Percentiles rank a stretch among this genome's conserved stretches.
Conservation (phyloP, 2,329 filamentous ascomycete species). For the Magnaporthiopsis rhizophila region DNA sequence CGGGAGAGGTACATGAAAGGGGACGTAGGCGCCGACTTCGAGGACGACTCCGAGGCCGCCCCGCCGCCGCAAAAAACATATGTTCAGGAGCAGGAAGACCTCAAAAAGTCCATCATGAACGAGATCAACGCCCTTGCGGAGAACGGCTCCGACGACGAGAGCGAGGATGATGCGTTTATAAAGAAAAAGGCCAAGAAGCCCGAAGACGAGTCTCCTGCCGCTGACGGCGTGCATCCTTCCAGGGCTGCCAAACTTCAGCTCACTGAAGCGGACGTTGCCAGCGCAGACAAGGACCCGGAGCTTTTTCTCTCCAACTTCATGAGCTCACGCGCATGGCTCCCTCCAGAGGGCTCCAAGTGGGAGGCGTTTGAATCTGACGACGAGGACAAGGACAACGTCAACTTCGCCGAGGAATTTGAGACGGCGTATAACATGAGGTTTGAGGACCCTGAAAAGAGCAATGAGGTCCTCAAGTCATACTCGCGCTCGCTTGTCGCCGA, state of each 20-base stretch:
- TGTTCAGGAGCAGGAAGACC: slow-evolving; percentile 75
- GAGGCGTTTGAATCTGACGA: slow-evolving; percentile 90
- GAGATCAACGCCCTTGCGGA: slow-evolving; percentile 64
- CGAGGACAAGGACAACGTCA: slow-evolving; percentile 66
- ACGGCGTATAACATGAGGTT: slow-evolving; percentile 93
- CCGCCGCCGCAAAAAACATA: slow-evolving; percentile 58
- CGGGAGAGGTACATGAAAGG: slow-evolving; percentile 79
- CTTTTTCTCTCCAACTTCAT: slow-evolving; percentile 93
- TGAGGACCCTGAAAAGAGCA: slow-evolving; percentile 81
- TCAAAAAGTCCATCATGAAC: slow-evolving; percentile 70
- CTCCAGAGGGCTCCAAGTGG: slow-evolving; percentile 51
- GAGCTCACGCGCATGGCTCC: slow-evolving; percentile 83
- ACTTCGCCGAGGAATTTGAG: slow-evolving; percentile 78
- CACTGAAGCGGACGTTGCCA: slow-evolving; percentile 56
- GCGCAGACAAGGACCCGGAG: slow-evolving; percentile 79
- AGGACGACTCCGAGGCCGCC: slow-evolving; percentile 37
- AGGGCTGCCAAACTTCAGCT: slow-evolving; percentile 39
- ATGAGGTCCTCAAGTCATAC: slow-evolving; percentile 82
- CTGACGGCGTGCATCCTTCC: slow-evolving; percentile 48
- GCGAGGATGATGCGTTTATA: slow-evolving; percentile 66
- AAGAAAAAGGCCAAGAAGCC: slow-evolving; percentile 56
- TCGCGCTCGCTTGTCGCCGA: slow-evolving; percentile 76
- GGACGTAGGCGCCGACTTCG: slow-evolving; percentile 53
- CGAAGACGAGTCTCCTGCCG: slow-evolving; percentile 20
- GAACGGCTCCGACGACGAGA: slow-evolving; percentile 52